These are phyloP conservation scores for Lachancea waltii DNA, from an alignment of 805 yeast species.

Conservation along the genomic window DNA sequence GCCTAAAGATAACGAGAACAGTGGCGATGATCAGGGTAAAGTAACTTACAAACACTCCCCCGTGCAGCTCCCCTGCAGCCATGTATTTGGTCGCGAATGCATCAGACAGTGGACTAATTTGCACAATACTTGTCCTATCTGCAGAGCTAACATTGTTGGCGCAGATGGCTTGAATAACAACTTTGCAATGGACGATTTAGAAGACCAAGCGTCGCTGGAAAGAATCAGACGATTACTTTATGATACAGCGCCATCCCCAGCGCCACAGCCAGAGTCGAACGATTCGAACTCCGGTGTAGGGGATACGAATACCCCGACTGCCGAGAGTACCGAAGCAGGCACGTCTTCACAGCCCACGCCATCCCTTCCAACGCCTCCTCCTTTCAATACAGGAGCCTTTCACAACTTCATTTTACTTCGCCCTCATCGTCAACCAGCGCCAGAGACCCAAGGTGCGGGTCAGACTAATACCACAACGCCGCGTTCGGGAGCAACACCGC, in stretches of 20 bases:
- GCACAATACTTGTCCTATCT: conserved; percentile 78
- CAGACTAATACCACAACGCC: background rate
- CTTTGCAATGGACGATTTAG: conserved; percentile 6
- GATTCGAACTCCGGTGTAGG: background rate
- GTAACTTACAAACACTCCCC: conserved; percentile 50
- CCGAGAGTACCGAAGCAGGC: too few relatives aligned
- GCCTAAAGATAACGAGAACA: background rate
- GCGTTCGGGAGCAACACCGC: conserved; percentile 1
- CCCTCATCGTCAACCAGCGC: conserved; percentile 3
- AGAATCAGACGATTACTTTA: conserved; percentile 19
- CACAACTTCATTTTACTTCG: conserved; percentile 5
- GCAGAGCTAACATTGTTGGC: conserved; percentile 55
- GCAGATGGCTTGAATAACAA: conserved; percentile 11
- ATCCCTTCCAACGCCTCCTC: background rate
- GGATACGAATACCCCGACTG: background rate
- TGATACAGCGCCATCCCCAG: background rate
- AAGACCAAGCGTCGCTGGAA: conserved; percentile 19
- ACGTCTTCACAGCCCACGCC: background rate
- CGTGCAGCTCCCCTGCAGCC: conserved; percentile 75
- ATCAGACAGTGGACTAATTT: conserved; percentile 73
- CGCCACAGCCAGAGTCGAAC: background rate
- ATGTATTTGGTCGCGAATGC: conserved; percentile 82
- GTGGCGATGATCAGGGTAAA: background rate
- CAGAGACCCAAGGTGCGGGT: background rate
- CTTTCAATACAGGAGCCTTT: conserved; percentile 2